Conservation (phyloP, 1,139 yeast genomes). For the Pichia sp. region DNA sequence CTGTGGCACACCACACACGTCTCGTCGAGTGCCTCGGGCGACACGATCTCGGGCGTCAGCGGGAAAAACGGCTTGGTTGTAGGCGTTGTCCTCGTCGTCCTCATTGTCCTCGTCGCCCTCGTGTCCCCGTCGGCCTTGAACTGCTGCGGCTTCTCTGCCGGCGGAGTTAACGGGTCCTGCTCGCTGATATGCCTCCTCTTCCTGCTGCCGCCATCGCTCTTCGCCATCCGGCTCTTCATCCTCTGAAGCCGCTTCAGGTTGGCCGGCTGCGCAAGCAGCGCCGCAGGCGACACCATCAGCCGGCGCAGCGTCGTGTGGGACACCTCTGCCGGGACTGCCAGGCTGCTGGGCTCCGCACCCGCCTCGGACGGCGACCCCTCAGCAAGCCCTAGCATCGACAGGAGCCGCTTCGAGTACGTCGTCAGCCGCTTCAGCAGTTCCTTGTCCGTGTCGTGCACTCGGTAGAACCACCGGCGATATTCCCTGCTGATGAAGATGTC, state of each 20-base stretch:
- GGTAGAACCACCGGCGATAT: conserved; percentile 14
- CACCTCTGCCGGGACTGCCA: conserved; percentile 4
- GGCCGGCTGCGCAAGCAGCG: conserved; percentile 14
- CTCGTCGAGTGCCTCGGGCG: conserved; percentile 14
- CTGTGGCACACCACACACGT: conserved; percentile 52
- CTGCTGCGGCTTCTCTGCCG: not conserved
- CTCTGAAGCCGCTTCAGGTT: conserved; percentile 10
- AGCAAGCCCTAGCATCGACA: conserved; percentile 10
- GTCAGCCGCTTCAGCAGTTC: conserved; percentile 18
- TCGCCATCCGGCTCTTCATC: conserved; percentile 12
- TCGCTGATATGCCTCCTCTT: not conserved
- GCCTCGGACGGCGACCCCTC: conserved; percentile 15
- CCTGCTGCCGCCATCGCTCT: not conserved
- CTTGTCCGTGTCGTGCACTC: conserved; percentile 15
- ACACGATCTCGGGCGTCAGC: conserved; percentile 11
- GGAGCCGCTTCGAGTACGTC: conserved; percentile 20
- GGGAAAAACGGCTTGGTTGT: not conserved
- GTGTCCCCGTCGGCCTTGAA: not conserved
- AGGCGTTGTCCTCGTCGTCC: not conserved
- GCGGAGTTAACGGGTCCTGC: conserved; percentile 8
- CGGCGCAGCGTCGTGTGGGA: conserved; percentile 7
- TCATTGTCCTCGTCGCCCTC: not conserved
- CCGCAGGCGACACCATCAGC: conserved; percentile 13
- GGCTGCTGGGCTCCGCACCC: not conserved
- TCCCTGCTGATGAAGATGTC: conserved; percentile 26